Evolutionary conservation across 2,329 filamentous ascomycete genomes (phyloP).

Genomic region (Diaporthe eres): DNA sequence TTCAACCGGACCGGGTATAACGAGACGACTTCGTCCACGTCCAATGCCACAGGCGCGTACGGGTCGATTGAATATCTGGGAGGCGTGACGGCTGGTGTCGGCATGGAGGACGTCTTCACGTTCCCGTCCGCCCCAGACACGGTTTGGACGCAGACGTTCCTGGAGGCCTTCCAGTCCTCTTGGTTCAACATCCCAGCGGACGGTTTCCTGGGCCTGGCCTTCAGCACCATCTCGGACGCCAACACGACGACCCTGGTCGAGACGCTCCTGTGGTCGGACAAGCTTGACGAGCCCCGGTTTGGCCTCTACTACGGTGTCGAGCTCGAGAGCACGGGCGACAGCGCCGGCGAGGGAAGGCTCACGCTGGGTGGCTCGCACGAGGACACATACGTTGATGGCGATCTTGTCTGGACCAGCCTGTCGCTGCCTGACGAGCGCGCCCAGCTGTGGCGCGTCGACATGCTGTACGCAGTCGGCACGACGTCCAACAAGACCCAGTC

Average conservation of each 20-base stretch:
- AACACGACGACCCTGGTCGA: slow-evolving; percentile 51
- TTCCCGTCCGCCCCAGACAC: slow-evolving; percentile 34
- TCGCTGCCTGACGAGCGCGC: slow-evolving; percentile 43
- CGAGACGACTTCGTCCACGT: slow-evolving; percentile 47
- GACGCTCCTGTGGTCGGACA: slow-evolving; percentile 48
- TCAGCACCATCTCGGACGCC: slow-evolving; percentile 50
- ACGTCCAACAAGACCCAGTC: slow-evolving; percentile 20
- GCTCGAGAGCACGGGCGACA: slow-evolving; percentile 39
- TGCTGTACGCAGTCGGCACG: slow-evolving; percentile 43
- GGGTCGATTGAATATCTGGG: slow-evolving; percentile 51
- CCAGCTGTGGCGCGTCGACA: slow-evolving; percentile 51
- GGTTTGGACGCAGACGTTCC: slow-evolving; percentile 49
- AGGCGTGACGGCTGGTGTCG: slow-evolving; percentile 46
- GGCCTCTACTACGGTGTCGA: slow-evolving; percentile 50
- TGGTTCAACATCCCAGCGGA: slow-evolving; percentile 50
- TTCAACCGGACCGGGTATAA: slow-evolving; percentile 50
- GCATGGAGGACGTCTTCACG: slow-evolving; percentile 49
- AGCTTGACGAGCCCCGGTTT: slow-evolving; percentile 51
- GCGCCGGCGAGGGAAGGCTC: slow-evolving; percentile 47
- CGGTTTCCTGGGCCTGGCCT: slow-evolving; percentile 54
- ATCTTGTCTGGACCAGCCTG: slow-evolving; percentile 41
- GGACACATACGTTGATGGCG: slow-evolving; percentile 48
- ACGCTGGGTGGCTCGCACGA: slow-evolving; percentile 53
- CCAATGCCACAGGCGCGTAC: slow-evolving; percentile 43
- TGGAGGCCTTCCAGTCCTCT: slow-evolving; percentile 49